Percentiles rank a stretch among this genome's conserved stretches.
Conservation (phyloP, 495 filamentous ascomycete genomes). For the Neurospora sp. region DNA sequence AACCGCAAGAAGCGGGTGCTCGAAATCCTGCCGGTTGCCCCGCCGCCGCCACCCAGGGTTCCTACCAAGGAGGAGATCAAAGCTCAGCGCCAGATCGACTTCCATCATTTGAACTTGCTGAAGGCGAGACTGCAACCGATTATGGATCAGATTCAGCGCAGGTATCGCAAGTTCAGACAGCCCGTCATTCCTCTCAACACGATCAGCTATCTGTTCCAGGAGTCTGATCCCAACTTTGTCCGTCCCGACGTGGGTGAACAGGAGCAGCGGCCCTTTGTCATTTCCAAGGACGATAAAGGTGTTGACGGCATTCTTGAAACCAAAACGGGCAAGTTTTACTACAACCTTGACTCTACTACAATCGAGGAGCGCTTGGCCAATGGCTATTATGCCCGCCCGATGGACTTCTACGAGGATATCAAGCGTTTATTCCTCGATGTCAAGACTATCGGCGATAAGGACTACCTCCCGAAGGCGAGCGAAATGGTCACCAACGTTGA, state of each 20-base stretch:
- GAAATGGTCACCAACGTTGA: conserved; percentile 87
- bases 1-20: conserved; percentile 79
- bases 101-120: conserved; percentile 67
- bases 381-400: conserved; percentile 83
- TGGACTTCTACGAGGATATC: conserved; percentile 80
- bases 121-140: conserved; percentile 83
- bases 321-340: conserved; percentile 71
- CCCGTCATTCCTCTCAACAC: conserved; percentile 62
- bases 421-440: conserved; percentile 76
- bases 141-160: conserved; percentile 87
- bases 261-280: conserved; percentile 61
- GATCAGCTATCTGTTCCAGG: conserved; percentile 72
- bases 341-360: conserved; percentile 86
- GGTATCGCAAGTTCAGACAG: conserved; percentile 72
- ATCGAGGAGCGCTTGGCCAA: conserved; percentile 93
- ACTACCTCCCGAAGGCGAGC: conserved; percentile 71
- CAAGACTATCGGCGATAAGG: conserved; percentile 60
- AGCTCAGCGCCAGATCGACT: conserved; percentile 69
- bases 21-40: conserved; percentile 64
- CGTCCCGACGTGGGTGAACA: conserved; percentile 61
- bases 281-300: conserved; percentile 64
- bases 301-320: conserved; percentile 57
- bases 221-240: conserved; percentile 70
- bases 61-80: conserved; percentile 69
- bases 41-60: conserved; percentile 51